Evolutionary conservation across 148 eudicot species (phyloP).

Genomic region (Diospyros kaki): DNA sequence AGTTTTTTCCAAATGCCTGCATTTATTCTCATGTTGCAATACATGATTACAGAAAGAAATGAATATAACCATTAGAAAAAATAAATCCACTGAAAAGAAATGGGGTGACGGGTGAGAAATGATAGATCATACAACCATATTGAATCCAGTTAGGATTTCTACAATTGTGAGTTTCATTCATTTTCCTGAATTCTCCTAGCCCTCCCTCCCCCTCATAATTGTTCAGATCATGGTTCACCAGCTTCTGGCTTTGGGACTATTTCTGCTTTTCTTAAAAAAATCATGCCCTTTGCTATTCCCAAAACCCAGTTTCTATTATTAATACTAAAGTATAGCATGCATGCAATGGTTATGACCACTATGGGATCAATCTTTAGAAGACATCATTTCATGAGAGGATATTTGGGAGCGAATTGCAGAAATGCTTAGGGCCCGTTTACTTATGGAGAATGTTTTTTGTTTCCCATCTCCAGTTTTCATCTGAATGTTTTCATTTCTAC

Average conservation of each 20-base stretch:
- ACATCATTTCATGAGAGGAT: background rate
- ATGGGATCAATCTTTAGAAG: background rate
- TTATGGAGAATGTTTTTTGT: no score
- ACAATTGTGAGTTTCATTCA: background rate
- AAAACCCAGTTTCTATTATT: background rate
- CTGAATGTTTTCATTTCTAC: background rate
- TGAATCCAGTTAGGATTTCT: background rate
- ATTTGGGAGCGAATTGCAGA: background rate
- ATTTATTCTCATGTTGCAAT: background rate
- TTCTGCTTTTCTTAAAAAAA: background rate
- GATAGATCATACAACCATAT: background rate
- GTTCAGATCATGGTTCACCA: background rate
- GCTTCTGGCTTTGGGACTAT: background rate
- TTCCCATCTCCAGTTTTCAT: background rate
- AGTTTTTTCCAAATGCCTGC: background rate
- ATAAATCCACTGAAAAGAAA: background rate
- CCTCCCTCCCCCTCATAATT: background rate
- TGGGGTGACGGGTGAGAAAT: no score
- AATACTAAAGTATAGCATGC: background rate
- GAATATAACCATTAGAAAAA: background rate
- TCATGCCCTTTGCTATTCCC: background rate
- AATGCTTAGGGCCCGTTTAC: background rate
- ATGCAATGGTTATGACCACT: background rate
- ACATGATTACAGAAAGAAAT: background rate
- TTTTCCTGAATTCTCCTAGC: background rate